phyloP scores from a whole-genome alignment of 345 rosid genomes.

The Aquilaria malaccensis region DNA sequence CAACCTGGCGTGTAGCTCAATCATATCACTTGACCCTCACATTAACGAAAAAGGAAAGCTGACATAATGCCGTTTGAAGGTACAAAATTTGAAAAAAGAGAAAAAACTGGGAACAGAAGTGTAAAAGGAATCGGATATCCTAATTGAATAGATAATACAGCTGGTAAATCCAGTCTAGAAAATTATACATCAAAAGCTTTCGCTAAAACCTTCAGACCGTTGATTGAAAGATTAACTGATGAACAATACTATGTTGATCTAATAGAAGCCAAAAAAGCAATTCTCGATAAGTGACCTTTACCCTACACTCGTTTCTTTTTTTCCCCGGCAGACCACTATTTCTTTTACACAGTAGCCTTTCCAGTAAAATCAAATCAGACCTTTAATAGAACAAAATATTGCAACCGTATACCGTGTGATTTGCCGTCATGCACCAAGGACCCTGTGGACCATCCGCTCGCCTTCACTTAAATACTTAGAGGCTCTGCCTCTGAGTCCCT shows the following conservation, averaged over 20 bases:
- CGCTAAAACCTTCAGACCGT: no score
- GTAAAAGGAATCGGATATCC: no score
- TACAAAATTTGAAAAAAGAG: no score
- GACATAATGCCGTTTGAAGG: no score
- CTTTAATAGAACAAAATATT: background rate
- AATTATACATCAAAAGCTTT: conserved; percentile 10
- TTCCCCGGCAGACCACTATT: conserved; percentile 14
- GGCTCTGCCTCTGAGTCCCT: conserved; percentile 69
- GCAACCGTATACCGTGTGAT: conserved; percentile 12
- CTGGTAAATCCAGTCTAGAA: background rate
- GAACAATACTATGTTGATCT: conserved; percentile 8
- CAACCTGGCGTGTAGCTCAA: no score
- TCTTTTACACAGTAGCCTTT: conserved; percentile 7
- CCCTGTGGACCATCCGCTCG: background rate
- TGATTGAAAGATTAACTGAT: background rate
- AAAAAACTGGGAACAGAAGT: no score
- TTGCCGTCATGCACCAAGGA: conserved; percentile 9
- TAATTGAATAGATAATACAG: background rate
- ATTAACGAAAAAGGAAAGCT: no score
- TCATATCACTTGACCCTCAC: no score
- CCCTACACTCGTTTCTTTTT: conserved; percentile 5
- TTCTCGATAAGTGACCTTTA: conserved; percentile 3
- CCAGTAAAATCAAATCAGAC: conserved; percentile 10
- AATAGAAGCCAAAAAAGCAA: conserved; percentile 9
- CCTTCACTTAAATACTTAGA: conserved; percentile 42